A percentile compares a stretch with the other conserved stretches of the same genome.
These are phyloP conservation scores for Incumbomyces delicatus DNA, from an alignment of 2,329 filamentous ascomycete species.

Conservation along the genomic window DNA sequence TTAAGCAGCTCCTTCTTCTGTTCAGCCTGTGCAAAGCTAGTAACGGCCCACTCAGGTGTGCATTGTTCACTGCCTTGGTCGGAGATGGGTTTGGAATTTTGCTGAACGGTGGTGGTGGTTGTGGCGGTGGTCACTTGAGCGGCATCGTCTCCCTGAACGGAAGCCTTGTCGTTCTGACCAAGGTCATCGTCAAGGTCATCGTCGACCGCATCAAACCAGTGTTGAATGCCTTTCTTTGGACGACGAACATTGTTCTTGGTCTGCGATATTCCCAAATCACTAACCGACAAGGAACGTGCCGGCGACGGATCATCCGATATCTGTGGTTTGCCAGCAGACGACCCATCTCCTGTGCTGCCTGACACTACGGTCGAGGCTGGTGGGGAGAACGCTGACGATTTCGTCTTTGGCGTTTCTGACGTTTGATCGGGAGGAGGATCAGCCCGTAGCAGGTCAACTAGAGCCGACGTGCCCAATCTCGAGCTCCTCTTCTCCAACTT, in stretches of 20 bases:
- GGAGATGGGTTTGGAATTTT: background rate
- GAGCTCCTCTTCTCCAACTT: background rate
- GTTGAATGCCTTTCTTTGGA: constrained; percentile 3
- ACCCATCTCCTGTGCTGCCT: background rate
- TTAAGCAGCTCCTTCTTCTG: constrained; percentile 3
- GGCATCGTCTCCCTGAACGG: background rate
- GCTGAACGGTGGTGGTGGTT: background rate
- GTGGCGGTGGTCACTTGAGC: background rate
- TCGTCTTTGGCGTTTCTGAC: background rate
- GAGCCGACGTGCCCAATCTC: background rate
- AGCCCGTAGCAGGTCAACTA: constrained; percentile 3
- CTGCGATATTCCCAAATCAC: background rate
- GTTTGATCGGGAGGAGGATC: background rate
- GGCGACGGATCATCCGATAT: background rate
- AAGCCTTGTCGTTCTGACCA: background rate
- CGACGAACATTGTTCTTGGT: background rate
- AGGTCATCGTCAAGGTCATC: background rate
- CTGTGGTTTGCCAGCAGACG: background rate
- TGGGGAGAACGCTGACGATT: background rate
- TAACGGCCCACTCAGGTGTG: constrained; percentile 3
- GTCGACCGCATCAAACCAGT: constrained; percentile 1
- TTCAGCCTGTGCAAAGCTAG: constrained; percentile 1
- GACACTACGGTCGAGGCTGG: background rate
- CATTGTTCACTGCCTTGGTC: background rate
- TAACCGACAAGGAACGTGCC: background rate